A percentile compares a stretch with the other conserved stretches of the same genome.
phyloP scores from a whole-genome alignment of 2,329 filamentous ascomycete genomes.

The Penicillium paneum region DNA sequence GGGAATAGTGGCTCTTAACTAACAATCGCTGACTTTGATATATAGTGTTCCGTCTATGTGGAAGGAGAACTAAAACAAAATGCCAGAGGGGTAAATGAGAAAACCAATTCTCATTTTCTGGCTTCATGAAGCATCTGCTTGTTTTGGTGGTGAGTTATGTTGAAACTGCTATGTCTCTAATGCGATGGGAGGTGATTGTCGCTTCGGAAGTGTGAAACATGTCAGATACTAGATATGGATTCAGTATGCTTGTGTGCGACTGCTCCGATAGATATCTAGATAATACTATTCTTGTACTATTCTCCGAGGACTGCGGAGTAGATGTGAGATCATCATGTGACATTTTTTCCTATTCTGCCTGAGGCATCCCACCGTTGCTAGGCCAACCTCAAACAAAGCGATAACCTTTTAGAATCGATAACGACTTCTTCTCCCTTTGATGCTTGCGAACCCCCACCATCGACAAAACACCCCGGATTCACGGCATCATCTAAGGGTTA shows the following conservation, averaged over 20 bases:
- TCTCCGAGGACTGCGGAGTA: too few species aligned
- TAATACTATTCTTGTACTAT: too few species aligned
- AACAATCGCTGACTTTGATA: background rate
- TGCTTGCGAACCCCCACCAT: slow-evolving; percentile 6
- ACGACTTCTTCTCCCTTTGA: slow-evolving; percentile 4
- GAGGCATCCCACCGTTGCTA: slow-evolving; percentile 12
- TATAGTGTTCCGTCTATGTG: slow-evolving; percentile 19
- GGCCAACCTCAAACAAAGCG: slow-evolving; percentile 13
- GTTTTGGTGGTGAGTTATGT: background rate
- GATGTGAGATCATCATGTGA: too few species aligned
- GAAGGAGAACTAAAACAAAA: slow-evolving; percentile 9
- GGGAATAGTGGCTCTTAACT: too few species aligned
- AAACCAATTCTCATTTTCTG: background rate
- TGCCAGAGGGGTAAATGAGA: background rate
- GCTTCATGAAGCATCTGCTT: background rate
- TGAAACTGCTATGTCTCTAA: background rate
- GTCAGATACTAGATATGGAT: too few species aligned
- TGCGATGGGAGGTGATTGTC: background rate
- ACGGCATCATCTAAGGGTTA: background rate
- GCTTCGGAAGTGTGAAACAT: too few species aligned
- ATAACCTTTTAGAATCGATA: slow-evolving; percentile 14
- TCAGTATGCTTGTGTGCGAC: too few species aligned
- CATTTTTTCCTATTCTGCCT: background rate
- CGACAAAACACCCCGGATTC: background rate
- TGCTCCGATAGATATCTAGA: too few species aligned